Conservation (phyloP, 2,329 filamentous ascomycete species). For the Aspergillus brunneoviolaceus region DNA sequence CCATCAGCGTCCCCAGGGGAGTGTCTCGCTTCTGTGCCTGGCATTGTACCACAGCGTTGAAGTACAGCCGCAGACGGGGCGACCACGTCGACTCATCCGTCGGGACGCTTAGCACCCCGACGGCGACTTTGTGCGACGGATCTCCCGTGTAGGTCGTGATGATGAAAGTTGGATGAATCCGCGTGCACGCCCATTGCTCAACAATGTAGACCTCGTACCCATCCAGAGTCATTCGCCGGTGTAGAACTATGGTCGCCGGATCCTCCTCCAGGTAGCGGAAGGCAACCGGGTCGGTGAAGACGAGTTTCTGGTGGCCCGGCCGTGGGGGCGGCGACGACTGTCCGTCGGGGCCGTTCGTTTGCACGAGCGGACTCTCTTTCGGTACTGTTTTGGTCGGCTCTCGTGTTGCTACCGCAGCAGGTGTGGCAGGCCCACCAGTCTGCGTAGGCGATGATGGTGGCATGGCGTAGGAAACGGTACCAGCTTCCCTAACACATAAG, state of each 20-base stretch:
- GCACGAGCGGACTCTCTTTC: constrained; percentile 23
- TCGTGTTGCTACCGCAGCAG: constrained; percentile 25
- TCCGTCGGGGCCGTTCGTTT: constrained; percentile 16
- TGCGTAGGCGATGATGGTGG: constrained; percentile 21
- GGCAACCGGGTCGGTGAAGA: constrained; percentile 66
- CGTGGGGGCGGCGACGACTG: constrained; percentile 18
- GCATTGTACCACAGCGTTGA: constrained; percentile 79
- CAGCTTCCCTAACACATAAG: constrained; percentile 13
- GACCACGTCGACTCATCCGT: constrained; percentile 80
- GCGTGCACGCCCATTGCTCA: constrained; percentile 96
- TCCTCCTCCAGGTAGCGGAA: constrained; percentile 84
- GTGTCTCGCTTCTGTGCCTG: constrained; percentile 84
- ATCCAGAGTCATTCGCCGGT: constrained; percentile 66
- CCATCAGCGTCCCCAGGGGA: constrained; percentile 78
- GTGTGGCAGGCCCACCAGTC: constrained; percentile 22
- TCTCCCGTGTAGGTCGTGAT: constrained; percentile 94
- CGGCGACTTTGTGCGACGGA: constrained; percentile 71
- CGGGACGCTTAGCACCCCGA: constrained; percentile 78
- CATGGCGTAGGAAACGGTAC: constrained; percentile 14
- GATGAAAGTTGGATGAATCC: constrained; percentile 83
- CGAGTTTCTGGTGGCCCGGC: constrained; percentile 56
- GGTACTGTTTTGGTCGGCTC: constrained; percentile 27
- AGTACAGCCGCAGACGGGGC: constrained; percentile 74
- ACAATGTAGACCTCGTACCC: constrained; percentile 94
- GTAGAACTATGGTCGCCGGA: constrained; percentile 69